These are phyloP conservation scores for Hymenoscyphus linearis DNA, from an alignment of 2,329 filamentous ascomycete genomes.

Conservation along the genomic window DNA sequence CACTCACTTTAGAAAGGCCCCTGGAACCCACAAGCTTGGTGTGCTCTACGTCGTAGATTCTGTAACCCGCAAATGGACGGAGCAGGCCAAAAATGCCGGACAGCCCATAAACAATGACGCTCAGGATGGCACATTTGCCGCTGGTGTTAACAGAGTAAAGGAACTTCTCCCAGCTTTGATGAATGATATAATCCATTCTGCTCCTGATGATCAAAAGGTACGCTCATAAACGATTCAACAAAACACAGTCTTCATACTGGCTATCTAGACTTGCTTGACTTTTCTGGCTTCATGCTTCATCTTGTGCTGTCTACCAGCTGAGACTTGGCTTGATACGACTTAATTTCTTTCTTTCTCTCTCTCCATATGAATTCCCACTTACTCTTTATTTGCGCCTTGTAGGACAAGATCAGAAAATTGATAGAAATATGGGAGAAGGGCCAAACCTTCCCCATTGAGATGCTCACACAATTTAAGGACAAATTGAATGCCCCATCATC, in stretches of 20 bases:
- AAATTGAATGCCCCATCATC: conserved; percentile 56
- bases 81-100: conserved; percentile 81
- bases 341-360: not conserved
- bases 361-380: conserved; percentile 36
- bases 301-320: not conserved
- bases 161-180: conserved; percentile 90
- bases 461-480: conserved; percentile 79
- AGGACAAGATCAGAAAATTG: conserved; percentile 94
- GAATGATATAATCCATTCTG: conserved; percentile 86
- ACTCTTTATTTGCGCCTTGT: conserved; percentile 46
- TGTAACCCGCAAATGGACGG: conserved; percentile 97
- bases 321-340: not conserved
- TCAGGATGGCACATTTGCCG: conserved; percentile 87
- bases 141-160: conserved; percentile 93
- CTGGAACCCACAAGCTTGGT: conserved; percentile 93
- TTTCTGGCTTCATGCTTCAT: not conserved
- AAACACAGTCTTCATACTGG: conserved; percentile 12
- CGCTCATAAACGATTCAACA: conserved; percentile 39
- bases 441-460: conserved; percentile 75
- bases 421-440: conserved; percentile 98
- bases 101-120: conserved; percentile 77
- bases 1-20: conserved; percentile 94
- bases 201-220: conserved; percentile 96
- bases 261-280: not conserved
- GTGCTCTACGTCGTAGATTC: conserved; percentile 99